Conservation (phyloP, 140 eudicot species). For the Cichorium intybus region DNA sequence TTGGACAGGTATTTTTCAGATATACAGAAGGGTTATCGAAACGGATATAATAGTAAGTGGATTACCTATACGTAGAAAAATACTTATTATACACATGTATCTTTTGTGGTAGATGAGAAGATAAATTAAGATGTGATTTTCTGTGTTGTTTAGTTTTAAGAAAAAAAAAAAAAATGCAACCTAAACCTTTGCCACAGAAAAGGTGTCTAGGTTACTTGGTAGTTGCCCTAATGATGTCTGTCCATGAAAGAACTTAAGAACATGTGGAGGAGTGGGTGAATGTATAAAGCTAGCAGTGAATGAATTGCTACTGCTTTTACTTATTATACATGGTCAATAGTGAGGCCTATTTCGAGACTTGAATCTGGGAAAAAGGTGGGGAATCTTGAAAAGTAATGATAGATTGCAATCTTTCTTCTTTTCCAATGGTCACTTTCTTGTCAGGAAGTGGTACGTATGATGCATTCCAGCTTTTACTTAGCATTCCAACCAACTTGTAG, state of each 20-base stretch:
- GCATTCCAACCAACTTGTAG: neutral
- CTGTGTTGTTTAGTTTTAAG: too few relatives aligned
- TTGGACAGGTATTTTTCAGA: too few relatives aligned
- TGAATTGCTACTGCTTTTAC: slow-evolving; percentile 4
- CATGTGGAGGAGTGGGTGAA: slow-evolving; percentile 7
- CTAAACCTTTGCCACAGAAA: neutral
- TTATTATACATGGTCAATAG: slow-evolving; percentile 20
- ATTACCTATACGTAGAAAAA: too few relatives aligned
- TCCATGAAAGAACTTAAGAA: slow-evolving; percentile 9
- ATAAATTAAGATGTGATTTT: too few relatives aligned
- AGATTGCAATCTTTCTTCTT: slow-evolving; percentile 28
- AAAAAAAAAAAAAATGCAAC: slow-evolving; percentile 1
- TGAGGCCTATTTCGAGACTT: slow-evolving; percentile 19
- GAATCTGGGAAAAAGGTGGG: slow-evolving; percentile 10
- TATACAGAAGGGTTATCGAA: too few relatives aligned
- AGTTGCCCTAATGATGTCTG: slow-evolving; percentile 7
- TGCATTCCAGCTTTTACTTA: neutral
- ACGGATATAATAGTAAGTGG: too few relatives aligned
- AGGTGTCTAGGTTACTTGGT: neutral
- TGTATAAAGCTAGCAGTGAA: slow-evolving; percentile 3
- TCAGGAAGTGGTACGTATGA: neutral
- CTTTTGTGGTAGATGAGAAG: too few relatives aligned
- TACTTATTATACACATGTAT: too few relatives aligned
- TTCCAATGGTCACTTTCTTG: slow-evolving; percentile 29
- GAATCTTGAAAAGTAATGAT: slow-evolving; percentile 21